A percentile compares a stretch with the other conserved stretches of the same genome.
Evolutionary conservation across 768 basidiomycete genomes (phyloP).

Genomic region (Leccinum subtestaceum): DNA sequence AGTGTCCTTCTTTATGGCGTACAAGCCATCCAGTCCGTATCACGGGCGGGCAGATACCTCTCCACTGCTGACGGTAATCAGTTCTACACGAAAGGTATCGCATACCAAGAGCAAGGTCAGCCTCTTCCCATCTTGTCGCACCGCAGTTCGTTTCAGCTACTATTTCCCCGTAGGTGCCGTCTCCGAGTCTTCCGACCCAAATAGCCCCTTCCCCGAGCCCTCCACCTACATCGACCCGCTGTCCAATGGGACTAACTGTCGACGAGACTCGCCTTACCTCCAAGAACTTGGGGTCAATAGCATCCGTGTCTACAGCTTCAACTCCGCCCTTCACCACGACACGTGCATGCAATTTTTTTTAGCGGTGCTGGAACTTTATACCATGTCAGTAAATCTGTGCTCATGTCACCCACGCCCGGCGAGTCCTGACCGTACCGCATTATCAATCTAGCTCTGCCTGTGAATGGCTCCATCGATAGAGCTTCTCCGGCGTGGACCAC

Average conservation of each 20-base stretch:
- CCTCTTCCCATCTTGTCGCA: neutral
- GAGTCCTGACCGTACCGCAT: conserved; percentile 38
- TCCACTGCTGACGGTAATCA: conserved; percentile 71
- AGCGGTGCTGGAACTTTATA: conserved; percentile 79
- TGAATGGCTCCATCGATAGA: conserved; percentile 84
- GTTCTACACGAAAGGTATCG: conserved; percentile 87
- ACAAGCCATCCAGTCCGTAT: conserved; percentile 67
- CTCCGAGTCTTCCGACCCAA: conserved; percentile 35
- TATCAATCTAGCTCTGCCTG: conserved; percentile 80
- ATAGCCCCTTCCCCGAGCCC: conserved; percentile 68
- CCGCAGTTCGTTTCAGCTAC: neutral
- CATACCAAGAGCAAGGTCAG: conserved; percentile 80
- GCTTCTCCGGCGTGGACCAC: conserved; percentile 71
- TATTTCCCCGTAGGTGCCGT: conserved; percentile 30
- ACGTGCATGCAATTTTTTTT: conserved; percentile 70
- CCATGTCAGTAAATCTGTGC: conserved; percentile 56
- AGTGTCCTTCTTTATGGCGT: conserved; percentile 45
- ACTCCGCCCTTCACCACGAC: conserved; percentile 82
- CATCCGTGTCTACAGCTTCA: conserved; percentile 83
- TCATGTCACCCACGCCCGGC: neutral
- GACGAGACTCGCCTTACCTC: conserved; percentile 77
- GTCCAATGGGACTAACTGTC: conserved; percentile 60
- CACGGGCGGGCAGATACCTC: conserved; percentile 74
- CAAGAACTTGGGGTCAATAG: conserved; percentile 73
- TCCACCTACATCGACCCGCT: conserved; percentile 80